phyloP scores from a whole-genome alignment of 2,329 filamentous ascomycete species.

The Phaeosphaeria sp. region DNA sequence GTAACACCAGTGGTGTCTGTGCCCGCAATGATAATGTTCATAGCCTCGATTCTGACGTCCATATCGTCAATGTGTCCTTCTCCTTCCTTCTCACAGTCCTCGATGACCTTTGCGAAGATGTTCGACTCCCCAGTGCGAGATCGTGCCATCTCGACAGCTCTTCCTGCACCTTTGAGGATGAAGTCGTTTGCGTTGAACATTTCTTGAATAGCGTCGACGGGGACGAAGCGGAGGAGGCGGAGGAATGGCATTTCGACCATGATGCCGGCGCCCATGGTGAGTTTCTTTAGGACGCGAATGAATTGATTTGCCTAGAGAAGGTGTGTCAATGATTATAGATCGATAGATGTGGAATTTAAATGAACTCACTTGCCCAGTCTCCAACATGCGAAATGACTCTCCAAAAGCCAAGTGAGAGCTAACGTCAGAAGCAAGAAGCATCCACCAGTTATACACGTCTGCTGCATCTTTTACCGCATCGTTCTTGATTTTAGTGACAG shows the following conservation, averaged over 20 bases:
- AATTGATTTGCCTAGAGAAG: slow-evolving; percentile 40
- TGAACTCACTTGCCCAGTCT: slow-evolving; percentile 42
- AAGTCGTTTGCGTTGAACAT: slow-evolving; percentile 46
- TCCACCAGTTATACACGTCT: slow-evolving; percentile 48
- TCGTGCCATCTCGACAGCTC: slow-evolving; percentile 39
- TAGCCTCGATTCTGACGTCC: slow-evolving; percentile 41
- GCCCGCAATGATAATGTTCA: slow-evolving; percentile 44
- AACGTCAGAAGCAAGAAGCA: slow-evolving; percentile 50
- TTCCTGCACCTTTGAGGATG: slow-evolving; percentile 36
- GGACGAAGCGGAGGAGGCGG: slow-evolving; percentile 41
- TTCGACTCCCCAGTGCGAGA: slow-evolving; percentile 39
- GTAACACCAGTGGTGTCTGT: slow-evolving; percentile 44
- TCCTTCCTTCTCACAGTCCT: slow-evolving; percentile 38
- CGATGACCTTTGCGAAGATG: slow-evolving; percentile 43
- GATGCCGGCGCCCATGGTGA: slow-evolving; percentile 44
- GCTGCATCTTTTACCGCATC: slow-evolving; percentile 30
- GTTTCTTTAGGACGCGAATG: slow-evolving; percentile 45
- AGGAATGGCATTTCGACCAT: slow-evolving; percentile 46
- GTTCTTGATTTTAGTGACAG: slow-evolving; percentile 40
- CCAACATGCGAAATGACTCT: slow-evolving; percentile 48
- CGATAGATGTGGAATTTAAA: not conserved
- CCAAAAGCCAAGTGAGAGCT: slow-evolving; percentile 48
- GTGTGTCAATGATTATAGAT: not conserved
- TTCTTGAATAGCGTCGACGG: slow-evolving; percentile 35
- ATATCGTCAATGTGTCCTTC: slow-evolving; percentile 39